Base-by-base conservation (phyloP, 2,329 filamentous ascomycete species). In the Leptographium radiaticola region DNA sequence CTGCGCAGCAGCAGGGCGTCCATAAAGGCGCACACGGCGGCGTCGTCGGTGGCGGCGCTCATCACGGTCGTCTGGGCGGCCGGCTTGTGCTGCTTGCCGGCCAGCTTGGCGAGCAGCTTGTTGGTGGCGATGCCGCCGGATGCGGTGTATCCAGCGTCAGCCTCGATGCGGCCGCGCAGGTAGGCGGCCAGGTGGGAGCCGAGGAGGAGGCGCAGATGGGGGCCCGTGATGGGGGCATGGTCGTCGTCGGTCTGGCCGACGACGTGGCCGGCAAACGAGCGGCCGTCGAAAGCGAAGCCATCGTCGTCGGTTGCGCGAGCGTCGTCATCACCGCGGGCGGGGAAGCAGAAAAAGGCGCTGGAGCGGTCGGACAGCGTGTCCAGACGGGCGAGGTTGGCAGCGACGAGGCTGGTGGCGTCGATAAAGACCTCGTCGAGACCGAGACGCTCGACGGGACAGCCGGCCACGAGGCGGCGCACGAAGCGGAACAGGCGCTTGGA, bases 351-450 rank as follows among this genome's bases (percentile, higher is more conserved):
- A 71, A 90, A 96, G 0, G 88, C 89, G 51, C 81, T 66, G 3
- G 7, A 6, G 16, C 34, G 51, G 15, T 18, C 18, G 1, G 65
- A 59, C 61, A 83, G 73, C 20, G 61, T 68, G 64, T 91, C 94
- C 47, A 96, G 68, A 31, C 88, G 73, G 18, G 74, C 75, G 51
- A 84, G 62, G 64, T 96, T 97, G 71, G 90, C 94, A 45, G 86
- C 79, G 53, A 97, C 73, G 59, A 96, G 82, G 59, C 95, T 87
- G 10, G 88, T 91, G 45, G 91, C 86, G 63, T 97, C 89, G 69
- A 87, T 68, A 63, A 83, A 87, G 4, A 95, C 84, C 73, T 97
- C 93, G 65, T 97, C 93, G 59, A 97, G 88, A 0, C 93, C 91
- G 33, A 97, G 71, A 25, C 86, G 79, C 69, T 97, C 90, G 2